phyloP scores from a whole-genome alignment of 371 early-diverging fungal species.

The Mucor ambiguus region DNA sequence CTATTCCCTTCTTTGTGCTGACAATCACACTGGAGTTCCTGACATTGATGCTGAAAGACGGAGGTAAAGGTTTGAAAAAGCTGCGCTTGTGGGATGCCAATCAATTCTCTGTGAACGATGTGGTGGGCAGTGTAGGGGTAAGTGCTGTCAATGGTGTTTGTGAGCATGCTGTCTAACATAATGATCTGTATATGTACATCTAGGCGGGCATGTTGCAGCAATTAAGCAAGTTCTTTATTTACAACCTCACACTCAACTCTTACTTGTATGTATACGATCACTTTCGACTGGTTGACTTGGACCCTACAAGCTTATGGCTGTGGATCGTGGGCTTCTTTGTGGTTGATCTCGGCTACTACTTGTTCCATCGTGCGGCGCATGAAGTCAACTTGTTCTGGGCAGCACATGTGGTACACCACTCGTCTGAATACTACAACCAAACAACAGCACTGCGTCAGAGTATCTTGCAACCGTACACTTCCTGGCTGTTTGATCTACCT shows the following conservation, averaged over 20 bases:
- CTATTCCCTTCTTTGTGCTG: slow-evolving; percentile 54
- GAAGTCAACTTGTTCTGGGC: slow-evolving; percentile 63
- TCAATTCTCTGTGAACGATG: slow-evolving; percentile 56
- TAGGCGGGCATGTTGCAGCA: slow-evolving; percentile 57
- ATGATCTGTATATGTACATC: too few species aligned
- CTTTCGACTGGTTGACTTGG: slow-evolving; percentile 44
- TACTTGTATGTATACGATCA: slow-evolving; percentile 54
- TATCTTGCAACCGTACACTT: slow-evolving; percentile 47
- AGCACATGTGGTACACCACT: slow-evolving; percentile 48
- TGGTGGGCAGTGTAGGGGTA: slow-evolving; percentile 43
- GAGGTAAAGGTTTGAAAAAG: slow-evolving; percentile 36
- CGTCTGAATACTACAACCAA: slow-evolving; percentile 57
- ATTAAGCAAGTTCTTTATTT: slow-evolving; percentile 50
- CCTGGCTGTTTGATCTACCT: slow-evolving; percentile 34
- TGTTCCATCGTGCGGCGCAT: slow-evolving; percentile 61
- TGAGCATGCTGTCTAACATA: too few species aligned
- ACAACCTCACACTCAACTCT: slow-evolving; percentile 41
- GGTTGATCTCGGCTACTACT: slow-evolving; percentile 55
- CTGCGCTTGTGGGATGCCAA: slow-evolving; percentile 42
- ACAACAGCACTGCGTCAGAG: slow-evolving; percentile 58
- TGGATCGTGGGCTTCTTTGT: slow-evolving; percentile 56
- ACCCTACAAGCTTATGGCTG: slow-evolving; percentile 39
- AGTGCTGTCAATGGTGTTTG: not conserved
- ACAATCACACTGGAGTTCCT: slow-evolving; percentile 49
- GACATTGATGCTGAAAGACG: slow-evolving; percentile 30